Percentiles rank a stretch among this genome's conserved stretches.
phyloP scores from a whole-genome alignment of 192 early-diverging fungal species.

The Backusella luteola region DNA sequence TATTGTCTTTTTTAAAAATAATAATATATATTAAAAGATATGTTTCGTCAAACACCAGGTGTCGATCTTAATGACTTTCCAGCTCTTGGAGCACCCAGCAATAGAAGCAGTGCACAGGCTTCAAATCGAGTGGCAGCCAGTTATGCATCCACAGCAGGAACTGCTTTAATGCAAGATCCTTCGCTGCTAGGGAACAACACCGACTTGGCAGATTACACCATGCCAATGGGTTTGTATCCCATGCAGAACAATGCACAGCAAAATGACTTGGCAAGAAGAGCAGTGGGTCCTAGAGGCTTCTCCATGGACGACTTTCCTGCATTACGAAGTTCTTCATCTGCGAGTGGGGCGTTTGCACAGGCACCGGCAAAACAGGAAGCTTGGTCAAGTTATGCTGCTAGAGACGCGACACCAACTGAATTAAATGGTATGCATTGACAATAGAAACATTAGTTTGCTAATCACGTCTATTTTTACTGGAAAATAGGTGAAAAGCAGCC shows the following conservation, averaged over 20 bases:
- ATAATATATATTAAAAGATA: background rate
- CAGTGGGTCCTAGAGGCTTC: constrained; percentile 23
- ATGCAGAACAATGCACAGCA: background rate
- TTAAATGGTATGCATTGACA: background rate
- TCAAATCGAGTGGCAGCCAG: constrained; percentile 19
- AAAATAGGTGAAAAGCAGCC: background rate
- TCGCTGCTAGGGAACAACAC: background rate
- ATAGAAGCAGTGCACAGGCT: background rate
- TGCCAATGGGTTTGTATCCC: background rate
- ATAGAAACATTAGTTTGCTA: background rate
- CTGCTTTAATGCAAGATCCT: background rate
- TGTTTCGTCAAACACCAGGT: constrained; percentile 33
- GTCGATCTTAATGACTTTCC: constrained; percentile 37
- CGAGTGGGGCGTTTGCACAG: background rate
- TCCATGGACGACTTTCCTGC: constrained; percentile 36
- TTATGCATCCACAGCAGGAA: constrained; percentile 37
- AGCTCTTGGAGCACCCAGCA: constrained; percentile 23
- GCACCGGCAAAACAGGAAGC: background rate
- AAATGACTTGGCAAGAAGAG: background rate
- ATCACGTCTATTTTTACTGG: background rate
- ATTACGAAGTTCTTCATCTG: constrained; percentile 22
- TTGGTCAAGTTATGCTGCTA: background rate
- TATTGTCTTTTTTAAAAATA: background rate
- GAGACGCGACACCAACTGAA: background rate
- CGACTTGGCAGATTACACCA: background rate